These are phyloP conservation scores for Parachaetomium inaequale DNA, from an alignment of 495 filamentous ascomycete genomes.

Conservation along the genomic window DNA sequence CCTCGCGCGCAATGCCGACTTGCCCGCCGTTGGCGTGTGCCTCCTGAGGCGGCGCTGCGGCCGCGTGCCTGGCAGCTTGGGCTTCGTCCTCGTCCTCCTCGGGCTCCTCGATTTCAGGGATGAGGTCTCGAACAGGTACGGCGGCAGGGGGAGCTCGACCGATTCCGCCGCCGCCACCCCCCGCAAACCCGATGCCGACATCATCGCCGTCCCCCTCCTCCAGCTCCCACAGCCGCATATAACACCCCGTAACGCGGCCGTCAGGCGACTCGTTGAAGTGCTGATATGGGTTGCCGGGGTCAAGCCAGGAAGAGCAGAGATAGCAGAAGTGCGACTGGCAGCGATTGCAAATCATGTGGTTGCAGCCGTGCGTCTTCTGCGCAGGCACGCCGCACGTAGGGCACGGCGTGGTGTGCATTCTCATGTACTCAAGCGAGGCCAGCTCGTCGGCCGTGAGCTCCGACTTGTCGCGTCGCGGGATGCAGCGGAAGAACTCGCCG, in stretches of 20 bases:
- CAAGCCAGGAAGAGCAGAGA: slow-evolving; percentile 84
- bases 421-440: slow-evolving; percentile 77
- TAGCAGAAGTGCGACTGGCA: slow-evolving; percentile 95
- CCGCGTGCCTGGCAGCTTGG: slow-evolving; percentile 12
- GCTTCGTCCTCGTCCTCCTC: slow-evolving; percentile 27
- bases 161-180: slow-evolving; percentile 34
- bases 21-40: slow-evolving; percentile 21
- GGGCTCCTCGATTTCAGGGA: slow-evolving; percentile 28
- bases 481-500: slow-evolving; percentile 66
- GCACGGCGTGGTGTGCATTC: slow-evolving; percentile 75
- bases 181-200: slow-evolving; percentile 52
- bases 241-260: slow-evolving; percentile 60
- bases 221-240: slow-evolving; percentile 83
- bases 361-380: slow-evolving; percentile 92
- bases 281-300: slow-evolving; percentile 72
- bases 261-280: slow-evolving; percentile 69
- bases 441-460: slow-evolving; percentile 79
- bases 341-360: slow-evolving; percentile 93
- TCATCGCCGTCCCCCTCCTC: slow-evolving; percentile 75
- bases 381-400: slow-evolving; percentile 84
- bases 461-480: slow-evolving; percentile 55
- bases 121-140: slow-evolving; percentile 22
- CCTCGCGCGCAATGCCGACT: slow-evolving; percentile 48
- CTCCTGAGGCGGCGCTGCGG: neutral
- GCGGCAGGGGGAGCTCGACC: neutral